Conservation (phyloP, 176 grass and related monocot species). For the Bonia amplexicaulis region DNA sequence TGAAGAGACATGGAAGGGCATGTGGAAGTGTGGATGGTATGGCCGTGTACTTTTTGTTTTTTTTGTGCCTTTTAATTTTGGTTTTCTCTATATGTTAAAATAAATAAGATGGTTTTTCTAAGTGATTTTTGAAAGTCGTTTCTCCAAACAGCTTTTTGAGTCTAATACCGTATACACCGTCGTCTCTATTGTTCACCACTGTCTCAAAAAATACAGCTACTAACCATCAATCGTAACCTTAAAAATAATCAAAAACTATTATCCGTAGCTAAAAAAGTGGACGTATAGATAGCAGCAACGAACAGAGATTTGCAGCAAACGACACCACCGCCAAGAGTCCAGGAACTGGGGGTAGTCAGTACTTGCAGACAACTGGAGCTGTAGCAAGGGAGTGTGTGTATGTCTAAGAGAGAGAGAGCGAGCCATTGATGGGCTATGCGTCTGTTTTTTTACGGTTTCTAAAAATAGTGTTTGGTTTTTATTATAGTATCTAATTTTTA, state of each 20-base stretch:
- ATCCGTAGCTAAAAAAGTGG: background rate
- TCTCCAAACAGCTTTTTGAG: no score
- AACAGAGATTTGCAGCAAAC: constrained; percentile 36
- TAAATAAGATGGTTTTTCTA: no score
- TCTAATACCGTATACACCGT: rapidly evolving
- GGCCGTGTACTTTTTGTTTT: no score
- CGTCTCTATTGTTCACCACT: rapidly evolving
- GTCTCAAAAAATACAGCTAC: no score
- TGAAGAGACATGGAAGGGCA: background rate
- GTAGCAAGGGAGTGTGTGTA: constrained; percentile 7
- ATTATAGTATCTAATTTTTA: no score
- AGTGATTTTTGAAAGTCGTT: no score
- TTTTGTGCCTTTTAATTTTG: no score
- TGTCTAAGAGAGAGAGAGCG: background rate
- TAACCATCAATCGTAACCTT: no score
- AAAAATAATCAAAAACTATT: no score
- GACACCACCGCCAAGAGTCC: constrained; percentile 15
- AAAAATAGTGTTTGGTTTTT: no score
- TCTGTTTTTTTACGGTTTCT: no score
- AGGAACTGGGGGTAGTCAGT: constrained; percentile 30
- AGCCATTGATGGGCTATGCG: background rate
- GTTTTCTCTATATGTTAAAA: no score
- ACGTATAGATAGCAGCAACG: background rate
- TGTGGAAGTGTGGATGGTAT: background rate
- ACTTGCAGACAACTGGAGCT: constrained; percentile 9